A percentile compares a stretch with the other conserved stretches of the same genome.
Evolutionary conservation across 495 filamentous ascomycete species (phyloP).

Genomic region (Podospora comata): DNA sequence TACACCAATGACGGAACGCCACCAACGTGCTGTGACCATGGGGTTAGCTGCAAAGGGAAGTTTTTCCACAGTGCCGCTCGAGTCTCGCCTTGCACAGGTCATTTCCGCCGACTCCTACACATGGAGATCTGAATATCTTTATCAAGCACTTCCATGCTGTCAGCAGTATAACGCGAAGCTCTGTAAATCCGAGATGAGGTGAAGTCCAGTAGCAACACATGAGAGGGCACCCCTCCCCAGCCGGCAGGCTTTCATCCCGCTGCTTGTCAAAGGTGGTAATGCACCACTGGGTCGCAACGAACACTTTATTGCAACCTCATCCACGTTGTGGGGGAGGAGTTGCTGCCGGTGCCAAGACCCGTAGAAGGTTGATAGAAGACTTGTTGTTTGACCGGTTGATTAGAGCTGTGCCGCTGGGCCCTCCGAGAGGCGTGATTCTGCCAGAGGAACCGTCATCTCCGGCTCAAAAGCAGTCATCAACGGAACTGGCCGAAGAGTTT

Average conservation of each 20-base stretch:
- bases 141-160: neutral
- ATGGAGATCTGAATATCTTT: neutral
- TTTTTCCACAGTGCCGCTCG: neutral
- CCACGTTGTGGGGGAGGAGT: constrained; percentile 11
- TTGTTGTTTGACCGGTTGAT: constrained; percentile 1
- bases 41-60: neutral
- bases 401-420: constrained; percentile 14
- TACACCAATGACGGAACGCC: neutral
- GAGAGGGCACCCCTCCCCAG: neutral
- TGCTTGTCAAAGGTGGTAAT: neutral
- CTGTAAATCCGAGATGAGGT: neutral
- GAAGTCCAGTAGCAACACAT: neutral
- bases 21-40: neutral
- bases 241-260: neutral
- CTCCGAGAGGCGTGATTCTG: constrained; percentile 3
- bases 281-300: neutral
- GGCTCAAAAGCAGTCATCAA: neutral
- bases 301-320: neutral
- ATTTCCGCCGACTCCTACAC: neutral
- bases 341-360: neutral
- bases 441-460: neutral
- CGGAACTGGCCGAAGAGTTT: constrained; percentile 3
- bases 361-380: constrained; percentile 3
- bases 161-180: neutral
- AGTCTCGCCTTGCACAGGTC: neutral